Conservation (phyloP, 768 basidiomycete species). For the Phlebiopsis gigantea region DNA sequence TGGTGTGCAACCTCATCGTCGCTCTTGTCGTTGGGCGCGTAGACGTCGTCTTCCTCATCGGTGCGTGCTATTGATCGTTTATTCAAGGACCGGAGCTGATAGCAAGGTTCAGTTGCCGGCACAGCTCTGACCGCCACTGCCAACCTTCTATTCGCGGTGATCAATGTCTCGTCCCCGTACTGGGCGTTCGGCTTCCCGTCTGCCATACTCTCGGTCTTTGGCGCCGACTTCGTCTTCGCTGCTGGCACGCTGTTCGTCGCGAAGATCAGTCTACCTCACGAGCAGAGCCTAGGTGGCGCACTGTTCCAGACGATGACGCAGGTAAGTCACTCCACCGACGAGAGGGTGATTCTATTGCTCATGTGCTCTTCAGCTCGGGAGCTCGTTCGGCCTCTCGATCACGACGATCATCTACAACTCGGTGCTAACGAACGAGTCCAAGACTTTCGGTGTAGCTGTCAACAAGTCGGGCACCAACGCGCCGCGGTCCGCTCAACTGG, state of each 20-base stretch:
- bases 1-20: constrained; percentile 60
- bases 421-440: constrained; percentile 33
- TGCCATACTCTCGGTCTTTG: constrained; percentile 58
- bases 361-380: constrained; percentile 45
- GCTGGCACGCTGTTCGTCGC: constrained; percentile 73
- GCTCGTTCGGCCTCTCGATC: constrained; percentile 64
- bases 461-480: constrained; percentile 25
- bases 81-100: neutral
- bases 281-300: constrained; percentile 73
- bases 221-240: constrained; percentile 74
- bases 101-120: constrained; percentile 37
- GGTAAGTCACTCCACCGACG: constrained; percentile 31
- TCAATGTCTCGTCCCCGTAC: constrained; percentile 49
- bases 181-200: constrained; percentile 79
- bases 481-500: constrained; percentile 32
- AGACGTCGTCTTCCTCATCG: constrained; percentile 50
- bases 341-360: neutral
- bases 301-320: constrained; percentile 78
- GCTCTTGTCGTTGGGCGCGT: constrained; percentile 53
- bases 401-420: constrained; percentile 67
- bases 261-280: constrained; percentile 56
- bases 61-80: constrained; percentile 31
- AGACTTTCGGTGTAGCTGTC: constrained; percentile 27
- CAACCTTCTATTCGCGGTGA: constrained; percentile 63
- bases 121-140: constrained; percentile 54